Evolutionary conservation across 306 rosid genomes (phyloP).

Genomic region (Hippophae gyantsensis): DNA sequence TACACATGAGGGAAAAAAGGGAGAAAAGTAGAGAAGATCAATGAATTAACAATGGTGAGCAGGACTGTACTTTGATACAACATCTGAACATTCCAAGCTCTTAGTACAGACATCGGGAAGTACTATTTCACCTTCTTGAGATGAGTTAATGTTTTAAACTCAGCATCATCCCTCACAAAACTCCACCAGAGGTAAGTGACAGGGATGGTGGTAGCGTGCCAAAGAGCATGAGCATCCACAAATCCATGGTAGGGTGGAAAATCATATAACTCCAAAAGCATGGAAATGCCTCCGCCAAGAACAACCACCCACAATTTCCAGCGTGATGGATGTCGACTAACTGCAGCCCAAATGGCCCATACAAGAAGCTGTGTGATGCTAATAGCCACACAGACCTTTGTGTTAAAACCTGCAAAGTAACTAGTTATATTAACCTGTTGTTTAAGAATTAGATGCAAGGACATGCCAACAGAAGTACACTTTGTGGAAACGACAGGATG

Average conservation of each 20-base stretch:
- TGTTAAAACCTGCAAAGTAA: constrained; percentile 55
- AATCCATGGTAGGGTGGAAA: constrained; percentile 86
- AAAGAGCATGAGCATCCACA: constrained; percentile 72
- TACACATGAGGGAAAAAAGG: constrained; percentile 25
- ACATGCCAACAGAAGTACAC: no score
- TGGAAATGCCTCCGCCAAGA: constrained; percentile 46
- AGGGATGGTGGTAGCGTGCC: constrained; percentile 72
- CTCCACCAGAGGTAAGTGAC: constrained; percentile 88
- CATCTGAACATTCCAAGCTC: constrained; percentile 15
- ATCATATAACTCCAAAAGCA: constrained; percentile 61
- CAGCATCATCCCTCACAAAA: constrained; percentile 84
- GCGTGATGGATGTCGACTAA: constrained; percentile 52
- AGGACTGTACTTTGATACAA: constrained; percentile 25
- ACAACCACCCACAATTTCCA: constrained; percentile 65
- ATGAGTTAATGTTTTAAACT: constrained; percentile 46
- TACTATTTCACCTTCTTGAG: constrained; percentile 63
- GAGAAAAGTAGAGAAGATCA: neutral
- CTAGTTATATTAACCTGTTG: constrained; percentile 12
- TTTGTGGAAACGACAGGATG: no score
- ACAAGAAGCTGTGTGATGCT: constrained; percentile 62
- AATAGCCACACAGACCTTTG: constrained; percentile 58
- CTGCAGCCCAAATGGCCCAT: constrained; percentile 71
- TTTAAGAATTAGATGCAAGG: neutral
- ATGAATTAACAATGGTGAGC: constrained; percentile 26
- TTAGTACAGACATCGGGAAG: constrained; percentile 10